phyloP scores from a whole-genome alignment of 176 grass and related monocot species.

The Neostapfia colusana region DNA sequence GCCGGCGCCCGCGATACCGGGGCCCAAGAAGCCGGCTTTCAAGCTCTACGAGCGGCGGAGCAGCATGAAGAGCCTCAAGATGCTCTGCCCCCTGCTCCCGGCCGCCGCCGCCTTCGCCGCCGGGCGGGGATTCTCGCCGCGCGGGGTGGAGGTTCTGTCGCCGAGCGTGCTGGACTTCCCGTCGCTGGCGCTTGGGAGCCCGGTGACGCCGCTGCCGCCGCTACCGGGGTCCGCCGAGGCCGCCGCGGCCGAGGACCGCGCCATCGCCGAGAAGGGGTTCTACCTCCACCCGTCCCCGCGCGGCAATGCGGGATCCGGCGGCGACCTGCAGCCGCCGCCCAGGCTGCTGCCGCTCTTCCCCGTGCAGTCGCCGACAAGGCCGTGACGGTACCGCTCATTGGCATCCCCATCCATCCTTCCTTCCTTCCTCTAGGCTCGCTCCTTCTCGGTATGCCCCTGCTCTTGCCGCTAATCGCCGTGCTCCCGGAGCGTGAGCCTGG shows the following conservation, averaged over 20 bases:
- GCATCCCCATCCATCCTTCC: neutral
- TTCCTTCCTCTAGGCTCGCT: conserved; percentile 6
- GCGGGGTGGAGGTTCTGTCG: conserved; percentile 61
- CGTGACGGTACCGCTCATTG: neutral
- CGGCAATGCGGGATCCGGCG: conserved; percentile 35
- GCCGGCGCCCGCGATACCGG: conserved; percentile 26
- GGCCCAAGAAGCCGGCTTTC: conserved; percentile 66
- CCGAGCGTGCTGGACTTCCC: conserved; percentile 81
- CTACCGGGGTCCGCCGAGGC: conserved; percentile 66
- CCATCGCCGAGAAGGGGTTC: conserved; percentile 90
- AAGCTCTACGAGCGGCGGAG: conserved; percentile 85
- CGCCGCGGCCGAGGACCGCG: conserved; percentile 73
- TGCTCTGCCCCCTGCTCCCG: conserved; percentile 68
- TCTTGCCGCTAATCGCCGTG: conserved; percentile 31
- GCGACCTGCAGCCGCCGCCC: conserved; percentile 55
- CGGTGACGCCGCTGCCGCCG: conserved; percentile 73
- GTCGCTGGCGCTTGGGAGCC: conserved; percentile 68
- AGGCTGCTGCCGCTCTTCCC: conserved; percentile 89
- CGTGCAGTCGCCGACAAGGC: conserved; percentile 53
- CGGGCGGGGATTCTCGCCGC: conserved; percentile 46
- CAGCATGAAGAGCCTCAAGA: conserved; percentile 74
- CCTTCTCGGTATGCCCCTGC: conserved; percentile 42
- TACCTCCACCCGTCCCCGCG: conserved; percentile 90
- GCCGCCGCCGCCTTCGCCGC: conserved; percentile 40
- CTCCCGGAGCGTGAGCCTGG: conserved; percentile 28